phyloP scores from a whole-genome alignment of 768 basidiomycete species.

The Paxillus rubicundulus region DNA sequence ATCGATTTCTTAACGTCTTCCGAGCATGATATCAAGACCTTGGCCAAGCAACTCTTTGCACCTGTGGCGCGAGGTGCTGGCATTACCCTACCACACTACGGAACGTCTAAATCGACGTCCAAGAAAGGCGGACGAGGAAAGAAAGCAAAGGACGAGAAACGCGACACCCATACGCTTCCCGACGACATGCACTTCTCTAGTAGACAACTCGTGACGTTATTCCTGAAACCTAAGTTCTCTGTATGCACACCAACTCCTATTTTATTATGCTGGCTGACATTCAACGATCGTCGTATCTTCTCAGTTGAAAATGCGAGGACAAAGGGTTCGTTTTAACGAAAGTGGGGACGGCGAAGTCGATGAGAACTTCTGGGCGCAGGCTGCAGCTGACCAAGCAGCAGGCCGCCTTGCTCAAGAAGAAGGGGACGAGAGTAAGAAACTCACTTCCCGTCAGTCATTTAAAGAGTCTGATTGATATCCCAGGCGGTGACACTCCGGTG shows the following conservation, averaged over 20 bases:
- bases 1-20: constrained; percentile 72
- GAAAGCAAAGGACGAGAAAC: constrained; percentile 55
- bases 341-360: constrained; percentile 86
- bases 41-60: constrained; percentile 73
- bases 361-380: constrained; percentile 96
- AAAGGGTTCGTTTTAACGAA: constrained; percentile 51
- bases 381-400: constrained; percentile 79
- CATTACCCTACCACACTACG: constrained; percentile 63
- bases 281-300: neutral
- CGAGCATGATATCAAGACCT: constrained; percentile 57
- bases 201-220: constrained; percentile 84
- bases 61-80: constrained; percentile 68
- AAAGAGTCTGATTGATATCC: constrained; percentile 12
- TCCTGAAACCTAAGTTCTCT: constrained; percentile 93
- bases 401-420: constrained; percentile 51
- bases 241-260: constrained; percentile 46
- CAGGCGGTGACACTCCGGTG: constrained; percentile 48
- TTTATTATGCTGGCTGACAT: constrained; percentile 2
- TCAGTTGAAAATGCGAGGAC: constrained; percentile 89
- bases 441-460: neutral
- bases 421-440: constrained; percentile 59
- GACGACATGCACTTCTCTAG: constrained; percentile 98
- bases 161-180: constrained; percentile 76
- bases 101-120: constrained; percentile 23
- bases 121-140: constrained; percentile 44